These are phyloP conservation scores for Kandelia obovata DNA, from an alignment of 345 rosid species.

Conservation along the genomic window DNA sequence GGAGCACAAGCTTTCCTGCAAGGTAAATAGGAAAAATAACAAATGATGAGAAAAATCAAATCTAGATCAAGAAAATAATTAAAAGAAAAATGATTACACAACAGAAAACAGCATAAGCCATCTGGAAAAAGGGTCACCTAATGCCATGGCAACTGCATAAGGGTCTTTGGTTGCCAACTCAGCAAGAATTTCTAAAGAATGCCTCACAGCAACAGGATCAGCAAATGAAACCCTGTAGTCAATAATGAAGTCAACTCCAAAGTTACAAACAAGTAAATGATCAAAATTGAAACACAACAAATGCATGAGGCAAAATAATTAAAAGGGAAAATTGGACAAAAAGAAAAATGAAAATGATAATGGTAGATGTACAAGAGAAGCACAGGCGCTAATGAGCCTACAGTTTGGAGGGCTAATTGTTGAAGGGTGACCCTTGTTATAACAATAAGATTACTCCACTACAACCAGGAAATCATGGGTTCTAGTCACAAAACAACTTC, in stretches of 20 bases:
- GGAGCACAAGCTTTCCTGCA: slow-evolving; percentile 86
- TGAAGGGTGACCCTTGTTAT: too few relatives aligned
- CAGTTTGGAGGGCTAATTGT: too few relatives aligned
- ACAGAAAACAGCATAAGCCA: background rate
- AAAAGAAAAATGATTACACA: background rate
- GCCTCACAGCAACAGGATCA: slow-evolving; percentile 99
- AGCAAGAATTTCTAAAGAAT: slow-evolving; percentile 81
- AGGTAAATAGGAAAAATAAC: slow-evolving; percentile 20
- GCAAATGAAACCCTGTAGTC: slow-evolving; percentile 75
- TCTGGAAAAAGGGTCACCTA: slow-evolving; percentile 46
- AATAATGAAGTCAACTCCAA: slow-evolving; percentile 5
- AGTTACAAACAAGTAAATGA: background rate
- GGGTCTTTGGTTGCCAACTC: slow-evolving; percentile 90
- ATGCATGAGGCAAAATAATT: background rate
- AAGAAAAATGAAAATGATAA: background rate
- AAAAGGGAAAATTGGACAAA: background rate
- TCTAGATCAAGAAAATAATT: slow-evolving; percentile 2
- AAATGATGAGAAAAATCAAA: slow-evolving; percentile 16
- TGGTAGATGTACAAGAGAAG: too few relatives aligned
- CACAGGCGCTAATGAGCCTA: too few relatives aligned
- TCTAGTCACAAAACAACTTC: too few relatives aligned
- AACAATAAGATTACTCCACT: too few relatives aligned
- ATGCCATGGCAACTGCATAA: slow-evolving; percentile 91
- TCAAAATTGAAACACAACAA: background rate
- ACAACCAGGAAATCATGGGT: too few relatives aligned